A percentile compares a stretch with the other conserved stretches of the same genome.
Conservation (phyloP, 306 rosid species). For the Cicer pinnatifidum region DNA sequence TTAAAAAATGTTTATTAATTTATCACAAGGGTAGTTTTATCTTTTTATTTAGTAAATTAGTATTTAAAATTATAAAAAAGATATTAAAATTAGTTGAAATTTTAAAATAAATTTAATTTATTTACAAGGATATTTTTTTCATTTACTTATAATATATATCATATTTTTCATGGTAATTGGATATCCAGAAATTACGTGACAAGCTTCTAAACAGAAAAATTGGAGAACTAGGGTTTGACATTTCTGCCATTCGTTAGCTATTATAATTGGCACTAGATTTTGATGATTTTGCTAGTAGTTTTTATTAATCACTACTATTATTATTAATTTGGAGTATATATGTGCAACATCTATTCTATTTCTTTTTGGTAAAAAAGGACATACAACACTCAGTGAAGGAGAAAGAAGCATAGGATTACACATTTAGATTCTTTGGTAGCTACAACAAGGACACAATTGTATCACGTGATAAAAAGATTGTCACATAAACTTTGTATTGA, state of each 20-base stretch:
- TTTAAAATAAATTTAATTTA: too few relatives aligned
- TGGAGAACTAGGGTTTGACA: conserved; percentile 76
- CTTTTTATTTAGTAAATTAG: too few relatives aligned
- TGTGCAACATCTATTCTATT: conserved; percentile 34
- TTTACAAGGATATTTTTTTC: too few relatives aligned
- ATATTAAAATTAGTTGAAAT: too few relatives aligned
- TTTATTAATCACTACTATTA: conserved; percentile 25
- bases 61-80: too few relatives aligned
- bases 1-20: too few relatives aligned
- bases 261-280: conserved; percentile 28
- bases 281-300: conserved; percentile 38
- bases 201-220: conserved; percentile 83
- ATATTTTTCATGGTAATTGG: conserved; percentile 4
- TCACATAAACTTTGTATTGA: too few relatives aligned
- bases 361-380: conserved; percentile 18
- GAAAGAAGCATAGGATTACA: not conserved
- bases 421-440: not conserved
- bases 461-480: too few relatives aligned
- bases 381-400: not conserved
- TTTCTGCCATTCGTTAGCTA: conserved; percentile 43
- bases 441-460: too few relatives aligned
- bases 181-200: conserved; percentile 83
- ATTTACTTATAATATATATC: too few relatives aligned
- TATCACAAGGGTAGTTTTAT: too few relatives aligned
- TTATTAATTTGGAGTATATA: conserved; percentile 22